A percentile compares a stretch with the other conserved stretches of the same genome.
These are phyloP conservation scores for Oryza meyeriana DNA, from an alignment of 176 grass and related monocot genomes.

Conservation along the genomic window DNA sequence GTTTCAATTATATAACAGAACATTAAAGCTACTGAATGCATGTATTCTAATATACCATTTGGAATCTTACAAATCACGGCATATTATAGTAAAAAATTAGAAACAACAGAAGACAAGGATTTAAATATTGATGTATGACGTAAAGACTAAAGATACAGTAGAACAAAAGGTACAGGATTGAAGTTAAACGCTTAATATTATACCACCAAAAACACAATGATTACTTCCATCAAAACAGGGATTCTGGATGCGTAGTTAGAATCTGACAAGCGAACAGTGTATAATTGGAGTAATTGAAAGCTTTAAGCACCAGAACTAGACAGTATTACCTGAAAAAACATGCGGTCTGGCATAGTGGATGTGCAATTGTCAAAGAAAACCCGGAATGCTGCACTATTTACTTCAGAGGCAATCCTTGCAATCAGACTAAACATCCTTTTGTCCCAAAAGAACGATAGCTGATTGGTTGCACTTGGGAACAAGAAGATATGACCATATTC, in stretches of 20 bases:
- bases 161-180: not conserved
- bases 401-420: conserved; percentile 50
- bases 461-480: conserved; percentile 36
- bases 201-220: not conserved
- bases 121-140: not conserved
- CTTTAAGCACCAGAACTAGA: not conserved
- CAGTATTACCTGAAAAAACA: conserved; percentile 51
- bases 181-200: not conserved
- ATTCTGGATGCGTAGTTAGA: not conserved
- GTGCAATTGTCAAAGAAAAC: conserved; percentile 49
- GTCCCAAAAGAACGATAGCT: conserved; percentile 39
- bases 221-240: not conserved
- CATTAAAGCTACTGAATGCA: not conserved
- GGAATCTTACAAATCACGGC: not conserved
- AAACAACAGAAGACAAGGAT: not conserved
- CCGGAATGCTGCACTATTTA: conserved; percentile 48
- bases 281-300: not conserved
- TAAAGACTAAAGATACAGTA: not conserved
- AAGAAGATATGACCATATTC: conserved; percentile 74
- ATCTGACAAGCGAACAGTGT: not conserved
- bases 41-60: not conserved
- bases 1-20: not conserved
- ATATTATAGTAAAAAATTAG: not conserved
- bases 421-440: conserved; percentile 50
- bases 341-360: conserved; percentile 25